Conservation (phyloP, 805 yeast species). For the Kazachstania africana region DNA sequence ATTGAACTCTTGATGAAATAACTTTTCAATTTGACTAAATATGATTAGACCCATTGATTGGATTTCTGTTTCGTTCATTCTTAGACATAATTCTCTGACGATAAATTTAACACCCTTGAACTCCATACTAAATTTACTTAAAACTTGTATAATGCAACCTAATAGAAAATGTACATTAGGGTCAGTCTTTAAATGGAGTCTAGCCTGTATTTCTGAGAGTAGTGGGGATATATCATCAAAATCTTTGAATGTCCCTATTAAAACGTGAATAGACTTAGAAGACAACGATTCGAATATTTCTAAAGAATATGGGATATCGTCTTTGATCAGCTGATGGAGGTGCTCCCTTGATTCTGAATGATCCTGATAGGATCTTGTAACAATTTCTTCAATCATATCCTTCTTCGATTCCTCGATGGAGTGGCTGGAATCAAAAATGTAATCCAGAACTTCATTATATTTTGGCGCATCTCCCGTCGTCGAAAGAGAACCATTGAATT, state of each 20-base stretch:
- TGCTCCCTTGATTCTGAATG: constrained; percentile 15
- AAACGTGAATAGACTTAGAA: constrained; percentile 9
- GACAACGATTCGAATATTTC: constrained; percentile 14
- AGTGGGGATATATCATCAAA: constrained; percentile 9
- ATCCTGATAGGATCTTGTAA: constrained; percentile 20
- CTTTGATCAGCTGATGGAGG: constrained; percentile 7
- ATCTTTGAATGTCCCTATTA: constrained; percentile 15
- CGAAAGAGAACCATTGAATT: constrained; percentile 9
- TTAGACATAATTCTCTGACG: constrained; percentile 15
- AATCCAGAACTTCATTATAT: constrained; percentile 11
- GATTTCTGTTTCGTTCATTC: constrained; percentile 11
- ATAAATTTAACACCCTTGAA: constrained; percentile 17
- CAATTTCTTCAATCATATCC: constrained; percentile 11
- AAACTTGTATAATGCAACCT: constrained; percentile 16
- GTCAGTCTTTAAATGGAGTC: constrained; percentile 15
- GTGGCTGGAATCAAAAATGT: constrained; percentile 7
- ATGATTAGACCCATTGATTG: constrained; percentile 14
- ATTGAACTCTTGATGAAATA: constrained; percentile 12
- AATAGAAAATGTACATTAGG: constrained; percentile 10
- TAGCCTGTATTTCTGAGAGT: constrained; percentile 8
- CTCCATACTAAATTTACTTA: constrained; percentile 17
- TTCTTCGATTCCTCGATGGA: background rate
- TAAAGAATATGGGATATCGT: constrained; percentile 10
- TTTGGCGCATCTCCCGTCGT: constrained; percentile 6
- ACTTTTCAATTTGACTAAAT: constrained; percentile 9